Evolutionary conservation across 768 basidiomycete species (phyloP).

Genomic region (Pleurotus tuber-regium): DNA sequence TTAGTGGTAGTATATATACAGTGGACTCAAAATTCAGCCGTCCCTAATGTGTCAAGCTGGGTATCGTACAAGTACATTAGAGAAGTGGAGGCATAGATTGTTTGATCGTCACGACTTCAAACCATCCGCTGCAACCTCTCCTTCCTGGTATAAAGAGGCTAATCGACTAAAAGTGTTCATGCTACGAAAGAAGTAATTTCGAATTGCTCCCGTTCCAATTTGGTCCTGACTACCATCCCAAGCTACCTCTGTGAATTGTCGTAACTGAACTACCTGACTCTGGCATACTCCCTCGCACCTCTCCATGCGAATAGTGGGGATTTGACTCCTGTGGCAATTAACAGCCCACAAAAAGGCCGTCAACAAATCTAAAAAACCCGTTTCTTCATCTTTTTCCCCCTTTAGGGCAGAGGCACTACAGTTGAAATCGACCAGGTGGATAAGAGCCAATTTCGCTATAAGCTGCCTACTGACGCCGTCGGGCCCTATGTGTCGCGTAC

Average conservation of each 20-base stretch:
- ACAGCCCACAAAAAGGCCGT: background rate
- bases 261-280: background rate
- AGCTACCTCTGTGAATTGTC: background rate
- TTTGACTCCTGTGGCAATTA: background rate
- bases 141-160: background rate
- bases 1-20: background rate
- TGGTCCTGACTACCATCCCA: background rate
- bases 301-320: background rate
- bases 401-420: background rate
- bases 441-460: background rate
- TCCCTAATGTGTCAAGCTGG: no score
- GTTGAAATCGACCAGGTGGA: background rate
- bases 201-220: no score
- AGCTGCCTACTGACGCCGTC: background rate
- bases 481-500: background rate
- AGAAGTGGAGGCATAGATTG: no score
- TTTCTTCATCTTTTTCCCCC: background rate
- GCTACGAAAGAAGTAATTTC: background rate
- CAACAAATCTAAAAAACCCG: background rate
- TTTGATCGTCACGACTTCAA: background rate
- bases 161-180: background rate
- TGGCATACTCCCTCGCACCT: no score
- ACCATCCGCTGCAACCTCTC: background rate
- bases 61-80: no score
- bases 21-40: no score